A percentile compares a stretch with the other conserved stretches of the same genome.
These are phyloP conservation scores for Neurospora intermedia DNA, from an alignment of 495 filamentous ascomycete genomes.

Conservation along the genomic window DNA sequence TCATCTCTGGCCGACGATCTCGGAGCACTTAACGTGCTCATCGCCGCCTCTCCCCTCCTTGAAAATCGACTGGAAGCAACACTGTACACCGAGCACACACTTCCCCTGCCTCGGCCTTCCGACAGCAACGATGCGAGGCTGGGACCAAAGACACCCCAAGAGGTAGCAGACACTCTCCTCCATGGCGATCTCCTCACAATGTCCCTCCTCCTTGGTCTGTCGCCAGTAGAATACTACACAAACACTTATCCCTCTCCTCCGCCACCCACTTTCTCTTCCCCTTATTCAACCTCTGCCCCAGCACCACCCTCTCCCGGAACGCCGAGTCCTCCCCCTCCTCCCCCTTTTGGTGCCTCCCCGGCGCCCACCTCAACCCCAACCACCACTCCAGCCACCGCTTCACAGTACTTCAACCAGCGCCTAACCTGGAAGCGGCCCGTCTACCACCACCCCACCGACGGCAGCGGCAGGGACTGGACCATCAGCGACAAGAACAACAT, in stretches of 20 bases:
- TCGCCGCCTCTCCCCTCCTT: conserved; percentile 14
- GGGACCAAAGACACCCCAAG: neutral
- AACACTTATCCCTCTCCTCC: conserved; percentile 12
- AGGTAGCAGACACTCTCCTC: conserved; percentile 11
- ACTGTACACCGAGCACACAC: conserved; percentile 11
- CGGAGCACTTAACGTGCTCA: conserved; percentile 14
- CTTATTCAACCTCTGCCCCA: neutral
- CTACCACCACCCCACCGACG: neutral
- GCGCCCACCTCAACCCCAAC: neutral
- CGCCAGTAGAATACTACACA: conserved; percentile 19
- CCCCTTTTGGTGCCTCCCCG: neutral
- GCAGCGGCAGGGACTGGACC: neutral
- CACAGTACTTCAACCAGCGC: neutral
- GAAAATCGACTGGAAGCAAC: conserved; percentile 11
- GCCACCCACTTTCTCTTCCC: neutral
- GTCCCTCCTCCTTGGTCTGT: conserved; percentile 16
- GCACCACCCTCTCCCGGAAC: neutral
- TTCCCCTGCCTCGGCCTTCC: neutral
- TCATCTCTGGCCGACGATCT: conserved; percentile 15
- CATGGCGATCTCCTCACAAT: conserved; percentile 10
- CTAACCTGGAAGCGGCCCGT: neutral
- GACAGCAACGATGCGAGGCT: neutral
- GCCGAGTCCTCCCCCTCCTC: neutral
- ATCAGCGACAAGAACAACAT: neutral
- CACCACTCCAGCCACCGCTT: neutral